Percentiles rank a stretch among this genome's conserved stretches.
Evolutionary conservation across 108 stramenopile species (phyloP).

Genomic region (Cylindrotheca closterium): DNA sequence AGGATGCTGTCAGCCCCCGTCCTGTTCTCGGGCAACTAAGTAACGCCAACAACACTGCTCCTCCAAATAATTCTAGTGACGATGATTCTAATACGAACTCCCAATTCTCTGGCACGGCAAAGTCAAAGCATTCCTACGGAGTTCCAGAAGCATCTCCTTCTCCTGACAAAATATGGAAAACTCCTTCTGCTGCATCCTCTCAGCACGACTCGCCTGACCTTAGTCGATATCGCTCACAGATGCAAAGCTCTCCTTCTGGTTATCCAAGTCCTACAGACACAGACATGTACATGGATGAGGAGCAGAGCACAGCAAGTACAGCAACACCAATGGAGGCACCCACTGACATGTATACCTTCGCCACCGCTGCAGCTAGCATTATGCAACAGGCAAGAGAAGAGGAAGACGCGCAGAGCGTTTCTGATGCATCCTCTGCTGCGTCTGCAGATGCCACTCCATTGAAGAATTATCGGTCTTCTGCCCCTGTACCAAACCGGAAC

Average conservation of each 20-base stretch:
- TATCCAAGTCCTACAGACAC: not conserved
- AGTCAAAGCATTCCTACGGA: not conserved
- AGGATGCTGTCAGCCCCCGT: not conserved
- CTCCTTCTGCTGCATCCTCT: not conserved
- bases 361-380: not conserved
- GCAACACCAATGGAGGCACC: not conserved
- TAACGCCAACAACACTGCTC: not conserved
- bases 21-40: not conserved
- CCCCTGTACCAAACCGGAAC: too few relatives aligned
- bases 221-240: not conserved
- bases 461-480: too few relatives aligned
- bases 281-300: not conserved
- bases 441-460: not conserved
- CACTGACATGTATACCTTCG: not conserved
- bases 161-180: not conserved
- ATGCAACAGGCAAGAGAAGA: not conserved
- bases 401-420: not conserved
- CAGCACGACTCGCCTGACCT: not conserved
- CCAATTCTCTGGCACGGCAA: not conserved
- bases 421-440: not conserved
- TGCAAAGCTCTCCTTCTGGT: not conserved
- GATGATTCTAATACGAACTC: not conserved
- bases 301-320: not conserved
- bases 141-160: not conserved
- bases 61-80: not conserved